These are phyloP conservation scores for Xylariaceae sp. DNA, from an alignment of 2,329 filamentous ascomycete genomes.

Conservation along the genomic window DNA sequence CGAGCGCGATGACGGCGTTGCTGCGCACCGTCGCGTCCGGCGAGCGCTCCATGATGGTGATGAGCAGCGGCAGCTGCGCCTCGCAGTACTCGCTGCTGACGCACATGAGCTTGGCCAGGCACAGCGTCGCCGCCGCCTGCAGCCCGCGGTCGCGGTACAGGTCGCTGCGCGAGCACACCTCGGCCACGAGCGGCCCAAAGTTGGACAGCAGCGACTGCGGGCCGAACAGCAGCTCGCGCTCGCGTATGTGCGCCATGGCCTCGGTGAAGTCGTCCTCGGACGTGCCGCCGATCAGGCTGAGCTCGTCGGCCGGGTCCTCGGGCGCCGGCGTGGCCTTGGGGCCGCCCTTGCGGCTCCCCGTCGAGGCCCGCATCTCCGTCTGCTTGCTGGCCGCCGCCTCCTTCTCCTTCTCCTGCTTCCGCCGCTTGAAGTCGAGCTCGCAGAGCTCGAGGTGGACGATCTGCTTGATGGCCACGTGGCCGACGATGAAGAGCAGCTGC, in stretches of 20 bases:
- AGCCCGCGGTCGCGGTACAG: constrained; percentile 83
- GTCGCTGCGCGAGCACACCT: constrained; percentile 93
- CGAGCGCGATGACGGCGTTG: constrained; percentile 93
- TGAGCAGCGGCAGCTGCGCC: constrained; percentile 81
- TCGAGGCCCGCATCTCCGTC: constrained; percentile 25
- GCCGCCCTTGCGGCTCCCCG: constrained; percentile 6
- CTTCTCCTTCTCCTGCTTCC: constrained; percentile 86
- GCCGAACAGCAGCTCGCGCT: constrained; percentile 73
- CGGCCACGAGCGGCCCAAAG: constrained; percentile 85
- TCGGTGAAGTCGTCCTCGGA: constrained; percentile 92
- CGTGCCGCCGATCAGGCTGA: constrained; percentile 94
- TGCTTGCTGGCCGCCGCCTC: constrained; percentile 36
- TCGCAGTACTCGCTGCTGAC: constrained; percentile 96
- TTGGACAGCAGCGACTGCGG: constrained; percentile 76
- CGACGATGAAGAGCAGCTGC: constrained; percentile 88
- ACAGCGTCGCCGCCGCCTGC: constrained; percentile 88
- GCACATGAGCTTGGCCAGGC: constrained; percentile 97
- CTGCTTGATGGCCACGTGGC: constrained; percentile 96
- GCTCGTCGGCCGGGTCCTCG: constrained; percentile 74
- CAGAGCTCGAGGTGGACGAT: constrained; percentile 98
- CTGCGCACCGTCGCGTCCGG: constrained; percentile 86
- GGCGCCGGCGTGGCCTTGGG: constrained; percentile 30
- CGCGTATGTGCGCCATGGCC: constrained; percentile 75
- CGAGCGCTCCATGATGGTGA: constrained; percentile 95
- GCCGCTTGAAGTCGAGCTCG: constrained; percentile 93